Conservation (phyloP, 2,329 filamentous ascomycete genomes). For the Rhytidhysteron rufulum region DNA sequence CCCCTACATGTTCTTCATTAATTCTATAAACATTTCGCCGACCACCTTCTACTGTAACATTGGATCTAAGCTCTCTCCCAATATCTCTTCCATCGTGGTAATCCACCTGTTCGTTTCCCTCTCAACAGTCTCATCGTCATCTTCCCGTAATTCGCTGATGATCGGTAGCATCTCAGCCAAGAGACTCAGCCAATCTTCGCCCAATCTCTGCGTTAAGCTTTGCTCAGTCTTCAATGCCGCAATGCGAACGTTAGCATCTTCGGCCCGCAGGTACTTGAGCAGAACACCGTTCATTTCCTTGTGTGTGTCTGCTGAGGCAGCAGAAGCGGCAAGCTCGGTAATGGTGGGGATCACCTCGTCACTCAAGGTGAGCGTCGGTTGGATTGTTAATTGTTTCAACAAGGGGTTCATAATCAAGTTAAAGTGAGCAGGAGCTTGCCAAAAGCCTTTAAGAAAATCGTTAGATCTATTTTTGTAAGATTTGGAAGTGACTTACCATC, state of each 20-base stretch:
- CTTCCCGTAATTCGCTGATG: constrained; percentile 92
- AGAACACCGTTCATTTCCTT: constrained; percentile 80
- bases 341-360: constrained; percentile 68
- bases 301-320: constrained; percentile 83
- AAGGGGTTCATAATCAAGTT: constrained; percentile 66
- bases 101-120: constrained; percentile 88
- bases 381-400: constrained; percentile 55
- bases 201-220: constrained; percentile 71
- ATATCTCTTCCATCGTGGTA: constrained; percentile 77
- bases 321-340: constrained; percentile 70
- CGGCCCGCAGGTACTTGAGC: constrained; percentile 72
- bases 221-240: constrained; percentile 81
- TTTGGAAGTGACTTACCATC: constrained; percentile 51
- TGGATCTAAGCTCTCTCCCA: constrained; percentile 85
- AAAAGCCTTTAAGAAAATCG: constrained; percentile 62
- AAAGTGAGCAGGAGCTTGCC: constrained; percentile 89
- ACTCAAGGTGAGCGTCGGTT: constrained; percentile 21
- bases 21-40: too few species aligned
- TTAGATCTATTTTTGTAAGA: not conserved
- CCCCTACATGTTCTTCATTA: too few species aligned
- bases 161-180: constrained; percentile 94
- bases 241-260: constrained; percentile 68
- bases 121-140: constrained; percentile 93
- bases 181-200: constrained; percentile 89
- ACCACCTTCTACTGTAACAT: constrained; percentile 70